Evolutionary conservation across 345 rosid genomes (phyloP).

Genomic region (Salix purpurea): DNA sequence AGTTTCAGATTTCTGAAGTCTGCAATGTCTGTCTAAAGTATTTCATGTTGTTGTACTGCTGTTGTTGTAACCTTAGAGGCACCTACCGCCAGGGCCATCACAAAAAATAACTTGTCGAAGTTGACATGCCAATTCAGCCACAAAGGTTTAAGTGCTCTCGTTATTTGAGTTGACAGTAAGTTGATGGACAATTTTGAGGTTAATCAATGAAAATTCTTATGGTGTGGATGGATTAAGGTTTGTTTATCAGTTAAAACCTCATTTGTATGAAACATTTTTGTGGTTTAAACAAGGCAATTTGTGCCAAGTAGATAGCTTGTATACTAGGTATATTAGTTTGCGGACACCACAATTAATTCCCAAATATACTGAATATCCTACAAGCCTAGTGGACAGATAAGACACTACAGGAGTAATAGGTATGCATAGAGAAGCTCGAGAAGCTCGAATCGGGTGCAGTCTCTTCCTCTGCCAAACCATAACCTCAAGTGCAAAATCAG

Average conservation of each 20-base stretch:
- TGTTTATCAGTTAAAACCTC: neutral
- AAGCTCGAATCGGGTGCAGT: too few relatives aligned
- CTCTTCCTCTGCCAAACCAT: too few relatives aligned
- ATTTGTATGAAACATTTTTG: neutral
- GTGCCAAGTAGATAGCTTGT: neutral
- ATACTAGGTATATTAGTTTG: neutral
- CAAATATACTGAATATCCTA: fast-evolving
- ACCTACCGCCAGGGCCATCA: neutral
- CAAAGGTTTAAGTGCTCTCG: neutral
- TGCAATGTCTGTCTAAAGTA: neutral
- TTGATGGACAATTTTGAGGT: neutral
- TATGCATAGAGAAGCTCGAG: too few relatives aligned
- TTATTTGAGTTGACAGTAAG: neutral
- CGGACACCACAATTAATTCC: too few relatives aligned
- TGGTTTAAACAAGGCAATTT: neutral
- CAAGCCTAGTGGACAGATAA: fast-evolving
- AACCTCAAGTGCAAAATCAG: too few relatives aligned
- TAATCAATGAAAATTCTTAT: neutral
- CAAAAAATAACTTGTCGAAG: neutral
- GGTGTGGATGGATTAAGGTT: neutral
- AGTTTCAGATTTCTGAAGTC: neutral
- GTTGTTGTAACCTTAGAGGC: conserved; percentile 10
- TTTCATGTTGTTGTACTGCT: neutral
- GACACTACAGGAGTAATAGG: fast-evolving
- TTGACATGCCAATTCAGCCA: neutral